Evolutionary conservation across 352 stramenopile genomes (phyloP), one percentile per base, ranked within the genome.

Genomic region (Globisporangium polare): DNA sequence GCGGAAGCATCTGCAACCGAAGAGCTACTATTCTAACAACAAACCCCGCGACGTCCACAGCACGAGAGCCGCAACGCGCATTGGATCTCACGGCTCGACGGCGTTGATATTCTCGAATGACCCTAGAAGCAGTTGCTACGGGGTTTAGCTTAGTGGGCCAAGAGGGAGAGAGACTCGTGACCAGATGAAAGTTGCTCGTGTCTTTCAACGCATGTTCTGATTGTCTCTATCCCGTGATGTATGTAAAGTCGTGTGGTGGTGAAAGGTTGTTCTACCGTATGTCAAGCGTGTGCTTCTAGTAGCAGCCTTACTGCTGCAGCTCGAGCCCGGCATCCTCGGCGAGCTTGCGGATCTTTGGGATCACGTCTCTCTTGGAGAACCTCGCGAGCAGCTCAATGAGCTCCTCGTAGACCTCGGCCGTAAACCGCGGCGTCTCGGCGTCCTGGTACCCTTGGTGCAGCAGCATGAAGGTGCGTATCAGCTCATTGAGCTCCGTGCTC

Each of bases 381-480:
- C 71, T 56, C 18, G 63, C 62, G 26, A 90, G 62, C n/a, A 82
- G 45, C 2, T 65, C 66, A 41, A 77, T 71, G 43, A 92, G 47
- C 20, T 83, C 77, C 53, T 84, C 70, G 57, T 92, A 92, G 46
- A 89, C 55, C 27, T 85, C 74, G 10, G 53, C 29, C 7, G 78
- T 66, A 62, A 91, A 91, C 1, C 74, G 75, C 12, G 78, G 66
- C 15, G 7, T 24, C 7, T 65, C 41, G 47, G 15, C 26, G 5
- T 67, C 58, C 51, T 73, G 63, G 8, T 37, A 17, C 4, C 74
- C 83, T 50, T 89, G 75, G 54, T 93, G 84, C 39, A 93, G 66
- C 41, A 93, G 45, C n/a, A 73, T 51, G 37, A 93, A 93, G 2
- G 78, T 88, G 5, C 64, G 74, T 20, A 88, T 42, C 47, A 90